phyloP scores from a whole-genome alignment of 129 eudicot genomes.

The Flaveria trinervia region DNA sequence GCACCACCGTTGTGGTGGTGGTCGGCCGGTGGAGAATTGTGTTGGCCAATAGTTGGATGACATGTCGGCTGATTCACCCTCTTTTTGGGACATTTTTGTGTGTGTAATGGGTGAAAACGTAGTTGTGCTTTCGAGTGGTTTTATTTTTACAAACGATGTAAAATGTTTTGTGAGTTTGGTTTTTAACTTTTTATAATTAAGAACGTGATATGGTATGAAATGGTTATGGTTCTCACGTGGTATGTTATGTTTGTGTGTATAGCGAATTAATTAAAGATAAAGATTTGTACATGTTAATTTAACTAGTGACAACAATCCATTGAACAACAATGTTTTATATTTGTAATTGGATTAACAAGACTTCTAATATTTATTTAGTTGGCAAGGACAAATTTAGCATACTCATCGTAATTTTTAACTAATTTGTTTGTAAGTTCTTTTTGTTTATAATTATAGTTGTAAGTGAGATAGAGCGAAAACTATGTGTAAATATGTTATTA shows the following conservation, averaged over 20 bases:
- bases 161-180: not conserved
- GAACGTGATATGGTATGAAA: not conserved
- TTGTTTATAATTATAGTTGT: too few relatives aligned
- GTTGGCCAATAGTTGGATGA: not conserved
- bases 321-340: too few relatives aligned
- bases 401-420: too few relatives aligned
- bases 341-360: too few relatives aligned
- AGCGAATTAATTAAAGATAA: not conserved
- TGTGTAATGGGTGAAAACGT: not conserved
- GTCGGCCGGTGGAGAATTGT: conserved; percentile 2
- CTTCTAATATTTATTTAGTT: too few relatives aligned
- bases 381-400: too few relatives aligned
- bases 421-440: too few relatives aligned
- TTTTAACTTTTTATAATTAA: not conserved
- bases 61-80: conserved; percentile 17
- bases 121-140: not conserved
- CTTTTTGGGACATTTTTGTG: not conserved
- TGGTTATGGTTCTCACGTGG: not conserved
- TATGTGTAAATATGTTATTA: too few relatives aligned
- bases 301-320: too few relatives aligned
- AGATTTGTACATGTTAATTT: too few relatives aligned
- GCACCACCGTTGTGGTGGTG: conserved; percentile 21
- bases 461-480: too few relatives aligned
- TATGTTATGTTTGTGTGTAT: not conserved
- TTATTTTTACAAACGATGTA: not conserved